Conservation (phyloP, 2,329 filamentous ascomycete genomes). For the Aspergillus sp. region DNA sequence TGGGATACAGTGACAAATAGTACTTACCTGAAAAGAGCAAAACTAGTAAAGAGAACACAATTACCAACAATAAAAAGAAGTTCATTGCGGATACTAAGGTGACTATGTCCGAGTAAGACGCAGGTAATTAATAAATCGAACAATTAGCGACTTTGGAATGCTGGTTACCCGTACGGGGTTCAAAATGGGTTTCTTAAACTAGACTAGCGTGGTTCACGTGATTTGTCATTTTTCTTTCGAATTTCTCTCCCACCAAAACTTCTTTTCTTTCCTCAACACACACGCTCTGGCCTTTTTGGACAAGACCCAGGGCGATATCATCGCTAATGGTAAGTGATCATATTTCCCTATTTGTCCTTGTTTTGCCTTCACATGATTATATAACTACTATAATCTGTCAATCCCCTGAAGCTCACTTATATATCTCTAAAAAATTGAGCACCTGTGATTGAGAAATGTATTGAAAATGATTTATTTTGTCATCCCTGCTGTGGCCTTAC, state of each 20-base stretch:
- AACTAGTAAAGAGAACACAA: conserved; percentile 32
- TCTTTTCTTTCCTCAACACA: conserved; percentile 7
- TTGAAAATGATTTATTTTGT: conserved; percentile 25
- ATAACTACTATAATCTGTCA: conserved; percentile 65
- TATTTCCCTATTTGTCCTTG: background rate
- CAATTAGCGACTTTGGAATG: too few relatives aligned
- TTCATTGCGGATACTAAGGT: conserved; percentile 16
- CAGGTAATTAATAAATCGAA: too few relatives aligned
- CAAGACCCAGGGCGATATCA: conserved; percentile 15
- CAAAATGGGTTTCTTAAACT: background rate
- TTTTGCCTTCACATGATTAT: conserved; percentile 52
- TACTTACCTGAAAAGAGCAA: conserved; percentile 28
- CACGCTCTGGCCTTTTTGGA: conserved; percentile 21
- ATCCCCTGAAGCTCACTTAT: conserved; percentile 61
- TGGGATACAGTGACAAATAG: too few relatives aligned
- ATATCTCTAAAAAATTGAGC: conserved; percentile 30
- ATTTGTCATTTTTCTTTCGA: conserved; percentile 10
- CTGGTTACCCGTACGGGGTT: too few relatives aligned
- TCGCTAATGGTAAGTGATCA: conserved; percentile 25
- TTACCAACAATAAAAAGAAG: conserved; percentile 26
- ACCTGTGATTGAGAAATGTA: conserved; percentile 39
- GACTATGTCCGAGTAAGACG: too few relatives aligned
- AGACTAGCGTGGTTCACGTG: conserved; percentile 6
- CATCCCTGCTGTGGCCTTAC: conserved; percentile 3
- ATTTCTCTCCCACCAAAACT: conserved; percentile 6